Base-by-base conservation (phyloP, 345 rosid species). In the Litchi chinensis region DNA sequence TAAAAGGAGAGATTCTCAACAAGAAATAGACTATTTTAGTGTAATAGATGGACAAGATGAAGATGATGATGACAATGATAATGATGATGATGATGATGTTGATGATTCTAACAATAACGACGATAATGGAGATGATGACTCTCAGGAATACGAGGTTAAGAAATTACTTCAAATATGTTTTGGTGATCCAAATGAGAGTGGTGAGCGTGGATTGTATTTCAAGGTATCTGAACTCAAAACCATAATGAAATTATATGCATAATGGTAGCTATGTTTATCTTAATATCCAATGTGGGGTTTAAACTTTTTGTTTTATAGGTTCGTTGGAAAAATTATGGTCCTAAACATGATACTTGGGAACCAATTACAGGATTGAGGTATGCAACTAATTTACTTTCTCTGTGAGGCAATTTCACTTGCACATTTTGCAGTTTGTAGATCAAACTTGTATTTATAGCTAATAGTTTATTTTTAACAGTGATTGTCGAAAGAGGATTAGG, bases 321-420 rank as follows among this genome's bases (percentile, higher is more conserved):
- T 11, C 83, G 85, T 6, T 91, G 97, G 98, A 82, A 82, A 80
- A 86, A 84, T 22, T 94, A 90, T 70, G 89, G 86, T 6, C 82
- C 90, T 8, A 81, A 77, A 11, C 75, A 87, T 66, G 92, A 93
- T 69, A 72, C 92, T 0, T 93, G 95, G 97, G 98, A 93, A 63
- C 95, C 96, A 10, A 67, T 86, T 6, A 82, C 83, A 2, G 91
- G 93, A 3, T 81, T 93, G 24, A 68, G 90, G 97, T 93, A 77
- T 78, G 85, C 10, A 68, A 24, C 4, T 28, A 62, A 10, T 16
- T 16, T 21, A n/a, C n/a, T 15, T 65, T 52, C 39, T 40, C 32
- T 64, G 32, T 72, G 11, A 1, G 21, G 37, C 21, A 48, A 44
- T 44, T 63, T 64, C 7, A 32, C 4, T 8, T 54, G 0, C 18